phyloP scores from a whole-genome alignment of 1,139 yeast genomes.

The Taphrina flavorubra region DNA sequence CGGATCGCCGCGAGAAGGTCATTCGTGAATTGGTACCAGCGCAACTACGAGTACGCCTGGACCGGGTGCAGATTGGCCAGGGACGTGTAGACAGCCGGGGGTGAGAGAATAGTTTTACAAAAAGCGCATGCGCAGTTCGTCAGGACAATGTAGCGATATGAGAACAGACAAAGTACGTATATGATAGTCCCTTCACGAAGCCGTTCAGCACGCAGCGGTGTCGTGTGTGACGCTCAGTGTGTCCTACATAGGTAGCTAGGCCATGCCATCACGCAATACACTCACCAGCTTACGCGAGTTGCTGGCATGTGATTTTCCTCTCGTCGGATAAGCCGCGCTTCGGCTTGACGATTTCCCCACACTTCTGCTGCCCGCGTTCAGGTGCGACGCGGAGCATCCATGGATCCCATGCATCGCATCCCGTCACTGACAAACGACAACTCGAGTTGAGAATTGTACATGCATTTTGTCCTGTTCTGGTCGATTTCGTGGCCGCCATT shows the following conservation, averaged over 20 bases:
- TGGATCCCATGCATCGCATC: too few species aligned
- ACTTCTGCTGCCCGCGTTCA: neutral
- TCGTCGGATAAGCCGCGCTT: constrained; percentile 14
- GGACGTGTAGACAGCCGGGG: neutral
- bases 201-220: too few species aligned
- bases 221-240: too few species aligned
- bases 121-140: neutral
- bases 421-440: too few species aligned
- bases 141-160: neutral
- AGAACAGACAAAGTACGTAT: too few species aligned
- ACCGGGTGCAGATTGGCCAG: constrained; percentile 46
- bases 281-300: neutral
- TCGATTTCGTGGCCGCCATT: too few species aligned
- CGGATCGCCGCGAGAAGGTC: constrained; percentile 45
- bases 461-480: too few species aligned
- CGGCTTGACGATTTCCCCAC: neutral
- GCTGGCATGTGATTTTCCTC: constrained; percentile 8
- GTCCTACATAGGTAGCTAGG: too few species aligned
- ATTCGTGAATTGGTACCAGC: constrained; percentile 48
- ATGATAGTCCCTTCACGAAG: too few species aligned
- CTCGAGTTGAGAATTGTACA: too few species aligned
- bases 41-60: constrained; percentile 46
- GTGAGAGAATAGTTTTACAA: neutral
- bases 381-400: too few species aligned
- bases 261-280: neutral